phyloP scores from a whole-genome alignment of 192 early-diverging fungal species.

The Backusella australiensis region DNA sequence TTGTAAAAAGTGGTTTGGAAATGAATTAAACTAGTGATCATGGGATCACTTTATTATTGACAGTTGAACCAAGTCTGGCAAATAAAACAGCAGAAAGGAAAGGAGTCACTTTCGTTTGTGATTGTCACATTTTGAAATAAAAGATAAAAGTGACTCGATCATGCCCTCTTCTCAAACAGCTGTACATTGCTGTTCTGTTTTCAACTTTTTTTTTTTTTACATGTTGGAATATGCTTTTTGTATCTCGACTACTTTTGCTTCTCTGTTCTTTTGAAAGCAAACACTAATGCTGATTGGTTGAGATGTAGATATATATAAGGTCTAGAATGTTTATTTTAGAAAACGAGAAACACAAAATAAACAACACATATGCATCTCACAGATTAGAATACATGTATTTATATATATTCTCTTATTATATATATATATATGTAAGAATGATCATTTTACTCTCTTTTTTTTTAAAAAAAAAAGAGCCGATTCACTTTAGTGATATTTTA shows the following conservation, averaged over 20 bases:
- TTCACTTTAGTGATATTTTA: too few relatives aligned
- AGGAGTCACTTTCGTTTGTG: background rate
- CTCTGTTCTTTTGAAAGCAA: background rate
- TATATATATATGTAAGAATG: background rate
- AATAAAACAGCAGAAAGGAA: too few relatives aligned
- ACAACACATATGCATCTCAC: background rate
- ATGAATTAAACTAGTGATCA: too few relatives aligned
- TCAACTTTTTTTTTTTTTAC: background rate
- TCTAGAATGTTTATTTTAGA: background rate
- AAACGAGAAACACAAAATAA: background rate
- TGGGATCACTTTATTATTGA: too few relatives aligned
- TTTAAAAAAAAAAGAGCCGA: background rate
- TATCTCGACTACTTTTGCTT: background rate
- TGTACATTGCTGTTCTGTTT: too few relatives aligned
- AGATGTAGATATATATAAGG: background rate
- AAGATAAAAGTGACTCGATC: background rate
- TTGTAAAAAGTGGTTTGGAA: background rate
- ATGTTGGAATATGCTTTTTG: background rate
- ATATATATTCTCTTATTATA: background rate
- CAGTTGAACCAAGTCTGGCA: too few relatives aligned
- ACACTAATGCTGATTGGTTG: background rate
- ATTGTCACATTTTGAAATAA: background rate
- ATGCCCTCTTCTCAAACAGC: too few relatives aligned
- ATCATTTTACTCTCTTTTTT: background rate
- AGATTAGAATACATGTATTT: background rate